Conservation (phyloP, 2,329 filamentous ascomycete species). For the Clonostachys chloroleuca region DNA sequence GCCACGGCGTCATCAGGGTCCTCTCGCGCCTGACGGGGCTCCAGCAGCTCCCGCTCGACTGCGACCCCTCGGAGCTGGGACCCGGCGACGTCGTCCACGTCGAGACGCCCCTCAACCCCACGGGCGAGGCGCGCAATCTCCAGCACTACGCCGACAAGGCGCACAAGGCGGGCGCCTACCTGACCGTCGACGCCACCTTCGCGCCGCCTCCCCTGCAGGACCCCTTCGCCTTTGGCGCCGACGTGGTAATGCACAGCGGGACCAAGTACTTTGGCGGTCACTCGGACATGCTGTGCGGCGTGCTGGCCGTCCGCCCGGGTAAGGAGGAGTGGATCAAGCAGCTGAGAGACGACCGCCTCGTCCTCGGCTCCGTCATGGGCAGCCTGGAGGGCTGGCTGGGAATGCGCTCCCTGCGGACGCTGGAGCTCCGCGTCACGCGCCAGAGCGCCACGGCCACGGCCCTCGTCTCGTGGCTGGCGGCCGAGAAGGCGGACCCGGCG, state of each 20-base stretch:
- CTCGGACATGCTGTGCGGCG: conserved; percentile 87
- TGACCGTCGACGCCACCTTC: conserved; percentile 90
- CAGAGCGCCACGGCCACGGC: conserved; percentile 68
- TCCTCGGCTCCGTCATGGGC: conserved; percentile 81
- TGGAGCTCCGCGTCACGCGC: conserved; percentile 75
- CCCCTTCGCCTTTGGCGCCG: conserved; percentile 76
- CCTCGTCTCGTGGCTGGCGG: conserved; percentile 66
- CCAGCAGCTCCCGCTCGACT: conserved; percentile 67
- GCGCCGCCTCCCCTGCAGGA: conserved; percentile 86
- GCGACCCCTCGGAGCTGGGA: conserved; percentile 59
- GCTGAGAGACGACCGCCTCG: conserved; percentile 66
- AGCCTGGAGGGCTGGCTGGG: conserved; percentile 91
- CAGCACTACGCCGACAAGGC: conserved; percentile 68
- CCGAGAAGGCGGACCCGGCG: neutral
- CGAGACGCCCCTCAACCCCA: conserved; percentile 91
- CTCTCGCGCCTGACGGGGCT: conserved; percentile 73
- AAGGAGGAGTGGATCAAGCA: conserved; percentile 51
- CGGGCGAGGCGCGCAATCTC: conserved; percentile 75
- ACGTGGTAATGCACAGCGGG: conserved; percentile 86
- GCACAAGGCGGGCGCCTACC: conserved; percentile 64
- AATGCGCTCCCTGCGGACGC: conserved; percentile 76
- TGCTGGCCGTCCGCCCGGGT: conserved; percentile 61
- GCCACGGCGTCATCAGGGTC: conserved; percentile 76
- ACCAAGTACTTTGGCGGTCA: conserved; percentile 98
- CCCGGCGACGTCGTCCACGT: conserved; percentile 83